Conservation (phyloP, 2,329 filamentous ascomycete species). For the Fusarium veterinarium region DNA sequence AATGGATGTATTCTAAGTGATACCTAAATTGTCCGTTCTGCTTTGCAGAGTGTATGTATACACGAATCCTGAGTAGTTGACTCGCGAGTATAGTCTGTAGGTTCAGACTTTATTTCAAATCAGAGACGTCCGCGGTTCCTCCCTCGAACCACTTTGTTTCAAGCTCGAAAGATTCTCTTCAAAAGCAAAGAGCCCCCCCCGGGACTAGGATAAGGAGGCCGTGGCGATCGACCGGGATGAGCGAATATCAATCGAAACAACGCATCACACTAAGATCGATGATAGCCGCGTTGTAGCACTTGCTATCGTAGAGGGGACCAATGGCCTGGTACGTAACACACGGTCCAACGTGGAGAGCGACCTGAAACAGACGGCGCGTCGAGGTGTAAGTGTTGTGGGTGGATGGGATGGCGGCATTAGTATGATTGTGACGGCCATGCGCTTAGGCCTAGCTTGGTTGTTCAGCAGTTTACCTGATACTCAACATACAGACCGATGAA, state of each 20-base stretch:
- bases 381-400: constrained; percentile 13
- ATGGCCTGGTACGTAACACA: constrained; percentile 27
- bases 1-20: background rate
- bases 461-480: constrained; percentile 5
- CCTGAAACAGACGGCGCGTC: constrained; percentile 43
- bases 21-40: background rate
- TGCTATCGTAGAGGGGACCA: background rate
- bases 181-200: constrained; percentile 2
- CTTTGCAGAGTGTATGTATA: background rate
- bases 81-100: background rate
- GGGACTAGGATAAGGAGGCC: constrained; percentile 17
- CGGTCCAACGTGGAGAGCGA: constrained; percentile 38
- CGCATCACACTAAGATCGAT: constrained; percentile 32
- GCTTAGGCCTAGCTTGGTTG: constrained; percentile 2
- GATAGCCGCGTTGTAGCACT: constrained; percentile 19
- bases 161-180: background rate
- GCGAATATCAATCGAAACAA: constrained; percentile 24
- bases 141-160: constrained; percentile 10
- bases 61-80: background rate
- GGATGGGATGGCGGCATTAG: constrained; percentile 20
- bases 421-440: constrained; percentile 18
- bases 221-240: constrained; percentile 31
- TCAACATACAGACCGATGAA: background rate
- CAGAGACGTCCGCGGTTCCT: background rate
- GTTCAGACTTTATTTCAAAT: background rate